Percentiles rank a stretch among this genome's conserved stretches.
These are phyloP conservation scores for Globisporangium paroecandrum DNA, from an alignment of 352 stramenopile genomes.

Conservation along the genomic window DNA sequence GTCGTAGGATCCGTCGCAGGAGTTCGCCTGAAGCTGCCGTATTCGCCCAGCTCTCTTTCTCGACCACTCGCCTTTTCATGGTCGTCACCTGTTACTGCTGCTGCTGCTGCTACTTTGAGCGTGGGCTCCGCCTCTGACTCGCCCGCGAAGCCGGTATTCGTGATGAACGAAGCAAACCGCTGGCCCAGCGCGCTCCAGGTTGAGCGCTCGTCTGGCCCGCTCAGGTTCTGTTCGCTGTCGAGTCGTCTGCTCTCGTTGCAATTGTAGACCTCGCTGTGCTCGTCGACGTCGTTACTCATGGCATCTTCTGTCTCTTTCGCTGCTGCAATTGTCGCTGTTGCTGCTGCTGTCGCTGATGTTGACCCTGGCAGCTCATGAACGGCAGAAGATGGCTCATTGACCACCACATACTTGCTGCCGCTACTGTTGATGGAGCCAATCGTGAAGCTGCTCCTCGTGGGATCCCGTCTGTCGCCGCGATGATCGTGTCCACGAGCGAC, in stretches of 20 bases:
- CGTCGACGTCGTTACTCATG: not conserved
- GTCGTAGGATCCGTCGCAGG: not conserved
- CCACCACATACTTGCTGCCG: not conserved
- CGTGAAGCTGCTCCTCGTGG: not conserved
- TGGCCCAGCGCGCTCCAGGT: not conserved
- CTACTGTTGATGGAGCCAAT: not conserved
- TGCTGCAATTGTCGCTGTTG: not conserved
- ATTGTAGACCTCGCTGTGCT: conserved; percentile 9
- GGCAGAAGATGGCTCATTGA: not conserved
- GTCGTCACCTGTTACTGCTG: not conserved
- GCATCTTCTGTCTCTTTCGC: conserved; percentile 1
- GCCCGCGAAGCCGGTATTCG: conserved; percentile 5
- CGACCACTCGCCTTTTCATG: not conserved
- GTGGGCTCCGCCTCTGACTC: not conserved
- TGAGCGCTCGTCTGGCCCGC: not conserved
- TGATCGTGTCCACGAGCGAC: not conserved
- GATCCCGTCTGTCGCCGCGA: conserved; percentile 3
- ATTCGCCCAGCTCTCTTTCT: not conserved
- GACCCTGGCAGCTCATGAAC: not conserved
- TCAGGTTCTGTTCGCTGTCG: not conserved
- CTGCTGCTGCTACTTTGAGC: not conserved
- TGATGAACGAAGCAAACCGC: conserved; percentile 4
- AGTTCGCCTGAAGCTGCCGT: not conserved
- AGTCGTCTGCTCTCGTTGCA: not conserved
- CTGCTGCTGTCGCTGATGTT: not conserved